These are phyloP conservation scores for Cystoderma amianthinum DNA, from an alignment of 768 basidiomycete genomes.

Conservation along the genomic window DNA sequence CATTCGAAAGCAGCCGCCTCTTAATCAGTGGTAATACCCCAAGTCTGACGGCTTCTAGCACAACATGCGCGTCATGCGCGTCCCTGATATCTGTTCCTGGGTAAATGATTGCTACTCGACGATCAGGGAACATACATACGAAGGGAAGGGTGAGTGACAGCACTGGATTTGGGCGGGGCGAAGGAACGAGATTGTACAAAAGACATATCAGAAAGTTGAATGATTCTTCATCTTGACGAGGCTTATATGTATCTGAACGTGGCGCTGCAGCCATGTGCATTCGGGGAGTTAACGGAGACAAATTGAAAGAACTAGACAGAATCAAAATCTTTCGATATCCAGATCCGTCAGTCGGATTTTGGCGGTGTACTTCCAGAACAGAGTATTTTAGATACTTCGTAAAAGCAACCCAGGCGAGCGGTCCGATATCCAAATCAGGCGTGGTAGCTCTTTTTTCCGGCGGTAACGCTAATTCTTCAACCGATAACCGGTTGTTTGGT, in stretches of 20 bases:
- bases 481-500: not conserved
- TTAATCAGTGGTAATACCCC: conserved; percentile 66
- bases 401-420: not conserved
- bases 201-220: conserved; percentile 12
- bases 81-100: conserved; percentile 57
- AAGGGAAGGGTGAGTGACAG: conserved; percentile 42
- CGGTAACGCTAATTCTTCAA: conserved; percentile 9
- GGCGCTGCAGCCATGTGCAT: conserved; percentile 18
- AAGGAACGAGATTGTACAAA: conserved; percentile 11
- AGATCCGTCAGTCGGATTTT: not conserved
- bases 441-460: conserved; percentile 14
- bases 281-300: conserved; percentile 36
- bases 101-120: not conserved
- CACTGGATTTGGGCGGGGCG: conserved; percentile 14
- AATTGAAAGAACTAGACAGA: conserved; percentile 5
- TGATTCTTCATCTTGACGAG: not conserved
- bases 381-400: not conserved
- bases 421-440: conserved; percentile 6
- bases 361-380: not conserved
- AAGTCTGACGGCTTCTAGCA: conserved; percentile 71
- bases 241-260: conserved; percentile 16
- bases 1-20: conserved; percentile 60
- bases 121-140: conserved; percentile 25
- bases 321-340: not conserved
- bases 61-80: conserved; percentile 70